Evolutionary conservation across 805 yeast species (phyloP).

Genomic region (Cyberlindnera bimundalis): DNA sequence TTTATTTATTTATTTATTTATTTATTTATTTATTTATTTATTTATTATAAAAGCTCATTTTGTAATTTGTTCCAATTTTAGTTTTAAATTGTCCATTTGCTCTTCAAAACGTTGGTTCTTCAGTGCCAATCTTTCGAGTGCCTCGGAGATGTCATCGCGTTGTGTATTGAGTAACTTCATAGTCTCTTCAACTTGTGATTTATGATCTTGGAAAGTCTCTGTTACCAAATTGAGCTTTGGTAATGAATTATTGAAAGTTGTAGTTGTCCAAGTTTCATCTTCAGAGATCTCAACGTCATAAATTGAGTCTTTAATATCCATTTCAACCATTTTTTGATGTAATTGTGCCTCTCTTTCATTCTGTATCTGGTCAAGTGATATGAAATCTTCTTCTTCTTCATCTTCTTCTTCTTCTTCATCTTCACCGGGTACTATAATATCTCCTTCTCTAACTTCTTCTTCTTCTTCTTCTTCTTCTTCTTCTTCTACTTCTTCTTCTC

Average conservation of each 20-base stretch:
- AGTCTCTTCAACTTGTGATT: constrained; percentile 1
- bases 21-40: no score
- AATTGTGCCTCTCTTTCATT: constrained; percentile 26
- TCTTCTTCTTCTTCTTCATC: constrained; percentile 1
- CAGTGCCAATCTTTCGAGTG: neutral
- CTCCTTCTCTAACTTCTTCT: neutral
- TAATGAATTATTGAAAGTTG: no score
- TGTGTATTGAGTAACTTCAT: constrained; percentile 1
- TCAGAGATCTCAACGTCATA: constrained; percentile 28
- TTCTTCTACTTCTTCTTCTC: neutral
- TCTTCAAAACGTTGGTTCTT: constrained; percentile 2
- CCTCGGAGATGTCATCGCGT: neutral
- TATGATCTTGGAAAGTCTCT: constrained; percentile 6
- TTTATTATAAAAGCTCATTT: no score
- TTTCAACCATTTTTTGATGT: constrained; percentile 26
- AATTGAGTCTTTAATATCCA: constrained; percentile 34
- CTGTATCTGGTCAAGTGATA: no score
- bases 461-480: neutral
- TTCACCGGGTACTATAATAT: neutral
- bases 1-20: no score
- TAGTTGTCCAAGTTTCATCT: no score
- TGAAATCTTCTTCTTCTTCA: no score
- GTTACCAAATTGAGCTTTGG: constrained; percentile 10
- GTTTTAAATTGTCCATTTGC: constrained; percentile 2
- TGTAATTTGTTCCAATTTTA: neutral